phyloP scores from a whole-genome alignment of 495 filamentous ascomycete genomes.

The Trichoderma orchidacearum region DNA sequence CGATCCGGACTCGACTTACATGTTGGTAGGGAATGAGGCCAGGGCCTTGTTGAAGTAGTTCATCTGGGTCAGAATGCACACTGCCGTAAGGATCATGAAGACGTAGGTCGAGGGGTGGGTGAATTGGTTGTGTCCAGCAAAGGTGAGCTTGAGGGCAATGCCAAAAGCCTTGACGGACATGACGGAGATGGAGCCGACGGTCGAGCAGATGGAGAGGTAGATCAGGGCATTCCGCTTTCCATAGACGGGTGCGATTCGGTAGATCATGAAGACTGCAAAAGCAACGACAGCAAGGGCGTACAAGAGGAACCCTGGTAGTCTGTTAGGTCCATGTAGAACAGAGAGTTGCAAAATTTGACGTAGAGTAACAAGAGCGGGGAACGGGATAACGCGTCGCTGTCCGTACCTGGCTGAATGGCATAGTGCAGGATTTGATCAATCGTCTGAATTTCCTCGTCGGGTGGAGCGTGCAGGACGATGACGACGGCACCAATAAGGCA shows the following conservation, averaged over 20 bases:
- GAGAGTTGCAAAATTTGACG: no score
- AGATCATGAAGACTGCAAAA: conserved; percentile 90
- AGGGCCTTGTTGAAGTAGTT: conserved; percentile 99
- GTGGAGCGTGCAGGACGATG: conserved; percentile 92
- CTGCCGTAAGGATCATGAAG: conserved; percentile 79
- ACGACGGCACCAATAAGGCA: conserved; percentile 94
- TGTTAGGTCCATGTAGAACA: no score
- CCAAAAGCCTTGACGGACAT: conserved; percentile 98
- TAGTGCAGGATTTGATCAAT: conserved; percentile 81
- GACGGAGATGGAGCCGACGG: conserved; percentile 90
- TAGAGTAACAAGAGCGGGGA: no score
- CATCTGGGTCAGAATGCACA: conserved; percentile 97
- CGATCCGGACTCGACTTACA: conserved; percentile 49
- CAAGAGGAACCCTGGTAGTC: conserved; percentile 59
- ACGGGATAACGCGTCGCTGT: not conserved
- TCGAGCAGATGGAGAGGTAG: conserved; percentile 93
- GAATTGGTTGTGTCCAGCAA: conserved; percentile 88
- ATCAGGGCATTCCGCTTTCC: conserved; percentile 92
- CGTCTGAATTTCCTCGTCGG: conserved; percentile 75
- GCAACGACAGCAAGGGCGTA: conserved; percentile 65
- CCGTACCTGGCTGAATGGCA: conserved; percentile 77
- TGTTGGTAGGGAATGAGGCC: conserved; percentile 90
- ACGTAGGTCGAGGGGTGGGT: conserved; percentile 88
- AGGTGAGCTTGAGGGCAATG: conserved; percentile 86
- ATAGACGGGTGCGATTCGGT: conserved; percentile 74